phyloP scores from a whole-genome alignment of 306 rosid genomes.

The Vigna nakashimae region DNA sequence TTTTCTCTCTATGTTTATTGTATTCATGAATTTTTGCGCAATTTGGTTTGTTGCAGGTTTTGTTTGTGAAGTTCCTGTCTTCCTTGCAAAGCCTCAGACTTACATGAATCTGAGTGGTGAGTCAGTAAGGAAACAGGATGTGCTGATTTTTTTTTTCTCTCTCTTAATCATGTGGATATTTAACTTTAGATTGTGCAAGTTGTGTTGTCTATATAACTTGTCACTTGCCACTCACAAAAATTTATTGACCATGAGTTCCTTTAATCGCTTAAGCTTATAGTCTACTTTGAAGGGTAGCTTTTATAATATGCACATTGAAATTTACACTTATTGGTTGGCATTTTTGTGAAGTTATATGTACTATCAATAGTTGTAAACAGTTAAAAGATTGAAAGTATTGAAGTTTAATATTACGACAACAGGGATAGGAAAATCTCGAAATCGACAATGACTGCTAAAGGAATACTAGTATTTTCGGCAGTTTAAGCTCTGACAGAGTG shows the following conservation, averaged over 20 bases:
- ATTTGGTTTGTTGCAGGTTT: conserved; percentile 53
- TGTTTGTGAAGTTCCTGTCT: no score
- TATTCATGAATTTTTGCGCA: conserved; percentile 40
- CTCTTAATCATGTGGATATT: no score
- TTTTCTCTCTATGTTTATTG: conserved; percentile 32
- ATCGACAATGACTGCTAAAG: conserved; percentile 9
- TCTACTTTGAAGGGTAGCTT: conserved; percentile 23
- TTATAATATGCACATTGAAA: conserved; percentile 2
- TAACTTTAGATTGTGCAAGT: background rate
- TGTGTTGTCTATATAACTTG: conserved; percentile 1
- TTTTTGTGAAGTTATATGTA: background rate
- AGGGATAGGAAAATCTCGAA: conserved; percentile 25
- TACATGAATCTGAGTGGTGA: no score
- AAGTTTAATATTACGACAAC: background rate
- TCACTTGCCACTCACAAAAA: conserved; percentile 8
- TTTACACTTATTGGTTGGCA: conserved; percentile 4
- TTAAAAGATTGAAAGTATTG: background rate
- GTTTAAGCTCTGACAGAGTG: background rate
- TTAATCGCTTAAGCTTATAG: conserved; percentile 21
- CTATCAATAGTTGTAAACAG: background rate
- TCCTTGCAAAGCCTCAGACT: no score
- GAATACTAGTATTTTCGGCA: conserved; percentile 19
- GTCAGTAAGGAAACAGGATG: no score
- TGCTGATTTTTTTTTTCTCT: no score
- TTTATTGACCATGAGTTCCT: background rate